Conservation (phyloP, 495 filamentous ascomycete species). For the Tuber brumale region DNA sequence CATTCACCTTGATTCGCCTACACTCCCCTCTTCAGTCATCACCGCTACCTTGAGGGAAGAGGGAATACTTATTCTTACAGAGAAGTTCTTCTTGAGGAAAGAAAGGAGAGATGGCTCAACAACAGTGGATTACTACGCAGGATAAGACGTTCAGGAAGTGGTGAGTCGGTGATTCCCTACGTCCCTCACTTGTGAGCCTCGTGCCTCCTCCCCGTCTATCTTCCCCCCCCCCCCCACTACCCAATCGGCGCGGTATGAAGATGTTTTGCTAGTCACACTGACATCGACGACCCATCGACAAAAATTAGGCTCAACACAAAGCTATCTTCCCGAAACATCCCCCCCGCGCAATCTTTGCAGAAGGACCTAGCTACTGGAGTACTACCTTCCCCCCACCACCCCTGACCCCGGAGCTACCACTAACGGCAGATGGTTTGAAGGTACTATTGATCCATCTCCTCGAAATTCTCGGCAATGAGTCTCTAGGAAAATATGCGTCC, state of each 20-base stretch:
- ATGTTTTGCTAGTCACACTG: not conserved
- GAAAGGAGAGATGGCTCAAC: conserved; percentile 49
- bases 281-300: conserved; percentile 2
- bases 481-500: conserved; percentile 90
- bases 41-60: not conserved
- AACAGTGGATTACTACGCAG: conserved; percentile 93
- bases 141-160: conserved; percentile 99
- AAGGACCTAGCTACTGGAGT: conserved; percentile 89
- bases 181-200: conserved; percentile 11
- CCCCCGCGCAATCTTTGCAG: conserved; percentile 71
- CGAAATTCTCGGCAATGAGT: conserved; percentile 87
- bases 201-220: conserved; percentile 6
- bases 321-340: conserved; percentile 64
- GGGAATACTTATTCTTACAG: not conserved
- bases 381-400: conserved; percentile 24
- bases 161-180: conserved; percentile 46
- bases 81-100: not conserved
- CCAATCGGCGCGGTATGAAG: not conserved
- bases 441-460: conserved; percentile 92
- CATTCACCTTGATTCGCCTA: not conserved
- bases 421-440: conserved; percentile 46
- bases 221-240: not conserved
- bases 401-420: conserved; percentile 8
- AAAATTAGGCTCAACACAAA: conserved; percentile 83
- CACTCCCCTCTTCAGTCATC: not conserved